Evolutionary conservation across 1,284 basidiomycete species (phyloP), one percentile per base, ranked within the genome.

Genomic region (Lentinula novae-zelandiae): DNA sequence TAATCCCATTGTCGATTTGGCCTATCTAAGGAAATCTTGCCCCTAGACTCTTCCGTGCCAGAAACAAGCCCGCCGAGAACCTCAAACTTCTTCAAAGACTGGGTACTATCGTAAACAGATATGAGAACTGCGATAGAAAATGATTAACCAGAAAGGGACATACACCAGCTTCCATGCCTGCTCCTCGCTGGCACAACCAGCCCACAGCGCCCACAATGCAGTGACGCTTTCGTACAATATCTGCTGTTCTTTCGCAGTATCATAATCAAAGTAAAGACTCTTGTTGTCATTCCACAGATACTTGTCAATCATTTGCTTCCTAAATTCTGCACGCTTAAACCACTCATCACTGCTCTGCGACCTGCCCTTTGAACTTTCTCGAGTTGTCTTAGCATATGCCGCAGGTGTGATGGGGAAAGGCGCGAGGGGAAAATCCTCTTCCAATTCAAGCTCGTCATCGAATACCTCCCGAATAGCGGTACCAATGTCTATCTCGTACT

Each of bases 1-100:
- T 90, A 93, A 71, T 93, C 96, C 96, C 96, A 98, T 73, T 98
- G 97, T 67, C 97, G 92, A 77, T 98, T 98, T n/a, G 97, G 97
- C 53, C 96, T 82, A 70, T 97, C 93, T 58, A 98, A 81, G 13
- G 95, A 95, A 65, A 99, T 95, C 73, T 92, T 92, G 52, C 96
- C 96, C 62, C 96, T 85, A 53, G 95, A 98, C 74, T 96, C 93
- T 70, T 98, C 96, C 1, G 97, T 98, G 58, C 96, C 96, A 10
- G 95, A 93, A 4, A 97, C 94, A 20, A 99, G 80, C n/a, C 96
- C 96, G 44, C 96, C 96, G 10, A 95, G 83, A 17, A 93, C 95
- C 73, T 99, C 96, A 68, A 99, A 98, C 78, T 97, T 97, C 77
- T 89, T 88, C 69, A 99, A 75, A 22, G 94, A 95, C 60, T 92